Conservation (phyloP, 371 early-diverging fungal genomes). For the Mortierella sp. region DNA sequence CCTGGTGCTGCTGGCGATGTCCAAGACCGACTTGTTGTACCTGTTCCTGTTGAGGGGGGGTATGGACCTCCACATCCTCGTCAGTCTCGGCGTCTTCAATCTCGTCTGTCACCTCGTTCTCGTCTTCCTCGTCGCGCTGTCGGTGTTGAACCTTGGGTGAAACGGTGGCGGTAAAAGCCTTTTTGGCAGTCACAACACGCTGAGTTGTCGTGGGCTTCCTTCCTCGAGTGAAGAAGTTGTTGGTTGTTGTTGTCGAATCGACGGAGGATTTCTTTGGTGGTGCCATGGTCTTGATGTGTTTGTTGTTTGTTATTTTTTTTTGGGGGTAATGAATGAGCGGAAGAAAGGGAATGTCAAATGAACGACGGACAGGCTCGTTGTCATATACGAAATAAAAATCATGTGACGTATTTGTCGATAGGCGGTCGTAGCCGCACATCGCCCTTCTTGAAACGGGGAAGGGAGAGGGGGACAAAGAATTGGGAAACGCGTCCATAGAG, state of each 20-base stretch:
- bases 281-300: constrained; percentile 18
- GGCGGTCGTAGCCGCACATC: too few relatives aligned
- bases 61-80: not conserved
- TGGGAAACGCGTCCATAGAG: too few relatives aligned
- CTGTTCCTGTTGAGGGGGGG: not conserved
- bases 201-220: constrained; percentile 39
- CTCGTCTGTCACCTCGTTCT: constrained; percentile 22
- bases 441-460: too few relatives aligned
- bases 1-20: not conserved
- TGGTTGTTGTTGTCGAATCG: not conserved
- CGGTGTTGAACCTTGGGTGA: not conserved
- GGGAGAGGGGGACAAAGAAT: too few relatives aligned
- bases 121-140: constrained; percentile 8
- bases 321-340: not conserved
- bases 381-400: not conserved
- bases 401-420: not conserved
- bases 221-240: constrained; percentile 46
- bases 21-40: not conserved
- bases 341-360: not conserved
- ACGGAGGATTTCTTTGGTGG: constrained; percentile 27
- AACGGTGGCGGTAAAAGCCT: not conserved
- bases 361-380: not conserved
- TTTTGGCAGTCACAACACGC: constrained; percentile 38
- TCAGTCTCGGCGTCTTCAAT: constrained; percentile 27
- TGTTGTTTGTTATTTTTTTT: not conserved